phyloP scores from a whole-genome alignment of 2,329 filamentous ascomycete genomes.

The Lachnellula hyalina region DNA sequence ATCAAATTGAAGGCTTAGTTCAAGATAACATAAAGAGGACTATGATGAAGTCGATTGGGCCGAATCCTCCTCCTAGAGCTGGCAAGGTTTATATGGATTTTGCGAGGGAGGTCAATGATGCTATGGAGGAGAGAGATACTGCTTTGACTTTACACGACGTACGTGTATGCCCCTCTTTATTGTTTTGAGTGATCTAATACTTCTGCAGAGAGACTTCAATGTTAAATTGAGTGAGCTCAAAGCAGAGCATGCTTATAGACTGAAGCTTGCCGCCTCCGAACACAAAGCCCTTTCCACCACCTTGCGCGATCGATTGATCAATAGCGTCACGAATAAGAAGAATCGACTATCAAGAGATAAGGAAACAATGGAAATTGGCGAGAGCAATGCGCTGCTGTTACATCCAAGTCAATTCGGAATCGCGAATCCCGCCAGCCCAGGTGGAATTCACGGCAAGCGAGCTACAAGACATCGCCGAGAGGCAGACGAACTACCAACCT shows the following conservation, averaged over 20 bases:
- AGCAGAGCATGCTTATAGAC: conserved; percentile 55
- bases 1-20: conserved; percentile 35
- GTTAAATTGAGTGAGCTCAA: conserved; percentile 55
- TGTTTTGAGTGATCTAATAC: conserved; percentile 5
- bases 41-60: conserved; percentile 33
- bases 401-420: conserved; percentile 66
- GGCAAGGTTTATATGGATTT: conserved; percentile 83
- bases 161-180: conserved; percentile 30
- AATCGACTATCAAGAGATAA: conserved; percentile 60
- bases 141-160: conserved; percentile 79
- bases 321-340: conserved; percentile 60
- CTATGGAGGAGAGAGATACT: conserved; percentile 81
- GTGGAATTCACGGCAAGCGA: conserved; percentile 58
- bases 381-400: conserved; percentile 58
- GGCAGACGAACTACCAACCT: conserved; percentile 51
- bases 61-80: conserved; percentile 51
- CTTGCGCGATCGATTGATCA: conserved; percentile 62
- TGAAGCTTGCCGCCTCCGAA: conserved; percentile 58
- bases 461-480: conserved; percentile 55
- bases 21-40: conserved; percentile 23
- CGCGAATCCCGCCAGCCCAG: conserved; percentile 58
- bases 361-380: conserved; percentile 62
- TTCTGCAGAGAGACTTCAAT: conserved; percentile 54
- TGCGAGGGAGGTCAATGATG: conserved; percentile 78
- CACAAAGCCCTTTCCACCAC: conserved; percentile 54